Base-by-base conservation (phyloP, 495 filamentous ascomycete genomes). In the Daldinia vernicosa region DNA sequence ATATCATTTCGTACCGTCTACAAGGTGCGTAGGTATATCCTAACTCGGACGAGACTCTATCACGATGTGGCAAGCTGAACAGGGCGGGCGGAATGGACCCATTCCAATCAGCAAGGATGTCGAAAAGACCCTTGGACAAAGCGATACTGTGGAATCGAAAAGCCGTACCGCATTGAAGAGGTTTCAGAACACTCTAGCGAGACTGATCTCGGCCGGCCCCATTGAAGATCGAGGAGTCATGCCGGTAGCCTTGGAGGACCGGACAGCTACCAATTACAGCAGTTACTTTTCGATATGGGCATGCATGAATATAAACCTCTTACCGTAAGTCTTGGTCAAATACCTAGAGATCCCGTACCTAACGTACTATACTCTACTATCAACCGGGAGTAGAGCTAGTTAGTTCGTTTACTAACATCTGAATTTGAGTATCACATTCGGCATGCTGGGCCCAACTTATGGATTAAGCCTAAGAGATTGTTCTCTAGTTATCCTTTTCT, bases 401-500 rank as follows among this genome's bases (percentile, higher is more conserved):
- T 52, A 67, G n/a, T 7, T 17, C 24, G 32, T 7, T 52, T 50
- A 65, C 76, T 80, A 63, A 78, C 40, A 63, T 32, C 68, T 57
- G 33, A 6, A 65, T 63, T n/a, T n/a, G 26, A 85, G 84, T 4
- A 86, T 89, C 58, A 86, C 84, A 3, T 87, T 86, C 19, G 86
- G 86, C 40, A 84, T 89, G 80, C 76, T 87, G 6, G 85, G 85
- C 1, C 84, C 83, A 4, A 74, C 80, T 1, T 87, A 83, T 67
- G 83, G 81, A 0, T 74, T 88, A 62, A 73, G 77, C 24, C 76
- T 88, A 5, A 69, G 84, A 26, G 83, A 87, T 57, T 75, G 79
- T 30, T 64, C 82, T 1, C 65, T 88, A 28, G 77, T 87, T 54
- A 87, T 88, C 54, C 57, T 88, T 14, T 87, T 89, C 78, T 87